These are phyloP conservation scores for Schwanniomyces yamadae DNA, from an alignment of 805 yeast genomes.

Conservation along the genomic window DNA sequence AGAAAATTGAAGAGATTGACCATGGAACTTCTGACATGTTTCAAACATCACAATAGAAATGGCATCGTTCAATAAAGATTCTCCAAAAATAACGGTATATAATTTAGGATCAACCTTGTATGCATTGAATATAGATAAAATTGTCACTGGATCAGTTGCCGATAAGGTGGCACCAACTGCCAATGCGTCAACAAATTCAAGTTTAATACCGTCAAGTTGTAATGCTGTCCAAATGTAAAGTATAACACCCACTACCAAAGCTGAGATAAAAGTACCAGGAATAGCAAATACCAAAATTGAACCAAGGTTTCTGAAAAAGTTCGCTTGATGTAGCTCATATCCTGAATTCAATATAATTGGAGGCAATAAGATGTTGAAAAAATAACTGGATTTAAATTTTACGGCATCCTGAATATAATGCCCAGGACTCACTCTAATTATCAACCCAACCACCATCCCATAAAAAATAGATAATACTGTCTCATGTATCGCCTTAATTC, in stretches of 20 bases:
- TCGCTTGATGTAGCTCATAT: conserved; percentile 92
- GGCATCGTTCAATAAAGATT: conserved; percentile 92
- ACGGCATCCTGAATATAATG: conserved; percentile 97
- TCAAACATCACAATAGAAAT: conserved; percentile 98
- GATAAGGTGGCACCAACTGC: conserved; percentile 97
- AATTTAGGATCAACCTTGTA: conserved; percentile 97
- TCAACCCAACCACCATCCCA: conserved; percentile 93
- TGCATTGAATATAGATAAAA: conserved; percentile 91
- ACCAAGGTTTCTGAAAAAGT: conserved; percentile 89
- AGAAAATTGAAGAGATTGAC: conserved; percentile 66
- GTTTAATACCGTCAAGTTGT: conserved; percentile 83
- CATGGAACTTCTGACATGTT: conserved; percentile 95
- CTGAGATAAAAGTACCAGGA: conserved; percentile 93
- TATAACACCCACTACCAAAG: conserved; percentile 86
- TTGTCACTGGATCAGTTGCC: conserved; percentile 98
- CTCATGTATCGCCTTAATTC: conserved; percentile 95
- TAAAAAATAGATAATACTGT: conserved; percentile 93
- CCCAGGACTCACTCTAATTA: conserved; percentile 90
- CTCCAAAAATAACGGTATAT: conserved; percentile 96
- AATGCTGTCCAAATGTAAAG: conserved; percentile 86
- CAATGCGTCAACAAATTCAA: conserved; percentile 94
- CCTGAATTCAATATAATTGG: conserved; percentile 97
- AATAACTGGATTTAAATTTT: conserved; percentile 89
- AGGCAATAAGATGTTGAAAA: conserved; percentile 90
- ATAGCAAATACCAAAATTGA: conserved; percentile 92